These are phyloP conservation scores for Leishmania amazonensis DNA, from an alignment of 208 protist genomes.

Conservation along the genomic window DNA sequence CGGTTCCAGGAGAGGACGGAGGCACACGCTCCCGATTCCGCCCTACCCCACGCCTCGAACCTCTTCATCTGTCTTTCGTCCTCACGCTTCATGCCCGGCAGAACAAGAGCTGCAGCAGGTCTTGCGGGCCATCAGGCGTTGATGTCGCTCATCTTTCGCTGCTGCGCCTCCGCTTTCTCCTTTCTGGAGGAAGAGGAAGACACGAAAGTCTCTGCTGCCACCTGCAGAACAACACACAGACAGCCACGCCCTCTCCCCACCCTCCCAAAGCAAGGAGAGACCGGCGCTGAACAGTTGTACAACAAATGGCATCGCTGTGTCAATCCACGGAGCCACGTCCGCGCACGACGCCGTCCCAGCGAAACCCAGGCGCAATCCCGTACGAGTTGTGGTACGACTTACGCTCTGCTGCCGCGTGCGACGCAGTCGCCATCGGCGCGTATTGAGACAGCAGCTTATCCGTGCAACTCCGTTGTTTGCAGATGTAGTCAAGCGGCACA, in stretches of 20 bases:
- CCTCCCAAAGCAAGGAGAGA: background rate
- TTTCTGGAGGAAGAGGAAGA: background rate
- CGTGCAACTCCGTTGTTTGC: slow-evolving; percentile 29
- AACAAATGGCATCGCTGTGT: background rate
- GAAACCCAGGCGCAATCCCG: slow-evolving; percentile 58
- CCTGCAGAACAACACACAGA: background rate
- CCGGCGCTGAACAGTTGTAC: background rate
- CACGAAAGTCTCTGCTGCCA: background rate
- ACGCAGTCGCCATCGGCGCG: slow-evolving; percentile 18
- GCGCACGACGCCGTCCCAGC: slow-evolving; percentile 88
- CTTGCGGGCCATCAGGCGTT: too few relatives aligned
- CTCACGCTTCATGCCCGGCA: too few relatives aligned
- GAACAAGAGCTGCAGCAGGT: background rate
- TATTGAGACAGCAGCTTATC: slow-evolving; percentile 83
- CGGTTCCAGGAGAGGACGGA: background rate
- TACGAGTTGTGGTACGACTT: slow-evolving; percentile 21
- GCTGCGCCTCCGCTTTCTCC: background rate
- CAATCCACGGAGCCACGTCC: slow-evolving; percentile 39
- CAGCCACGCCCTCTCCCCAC: background rate
- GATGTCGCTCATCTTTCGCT: background rate
- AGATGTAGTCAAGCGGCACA: slow-evolving; percentile 50
- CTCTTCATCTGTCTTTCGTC: background rate
- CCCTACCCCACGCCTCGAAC: background rate
- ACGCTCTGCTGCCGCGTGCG: background rate
- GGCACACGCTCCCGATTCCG: background rate